A percentile compares a stretch with the other conserved stretches of the same genome.
Conservation (phyloP, 2,329 filamentous ascomycete genomes). For the Aquanectria penicillioides region DNA sequence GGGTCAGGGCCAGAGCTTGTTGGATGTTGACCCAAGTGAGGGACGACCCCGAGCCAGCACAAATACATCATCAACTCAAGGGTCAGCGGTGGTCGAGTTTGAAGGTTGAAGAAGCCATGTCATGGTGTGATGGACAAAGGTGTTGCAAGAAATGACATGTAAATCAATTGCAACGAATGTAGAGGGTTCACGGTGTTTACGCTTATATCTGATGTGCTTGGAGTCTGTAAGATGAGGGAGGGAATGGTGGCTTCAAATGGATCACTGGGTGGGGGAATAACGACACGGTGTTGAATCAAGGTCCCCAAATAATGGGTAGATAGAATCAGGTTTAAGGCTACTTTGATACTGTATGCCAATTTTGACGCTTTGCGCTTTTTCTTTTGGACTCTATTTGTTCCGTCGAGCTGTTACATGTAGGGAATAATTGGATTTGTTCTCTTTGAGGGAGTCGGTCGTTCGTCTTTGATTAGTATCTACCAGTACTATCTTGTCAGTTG, state of each 20-base stretch:
- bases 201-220: conserved; percentile 23
- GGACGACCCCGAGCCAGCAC: conserved; percentile 41
- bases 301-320: conserved; percentile 13
- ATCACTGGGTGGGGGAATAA: conserved; percentile 17
- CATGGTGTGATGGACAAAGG: background rate
- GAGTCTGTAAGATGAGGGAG: conserved; percentile 15
- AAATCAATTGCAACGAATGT: conserved; percentile 29
- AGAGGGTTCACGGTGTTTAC: conserved; percentile 18
- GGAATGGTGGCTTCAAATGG: conserved; percentile 18
- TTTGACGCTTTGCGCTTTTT: no score
- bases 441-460: no score
- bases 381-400: no score
- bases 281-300: conserved; percentile 23
- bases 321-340: conserved; percentile 11
- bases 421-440: no score
- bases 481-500: no score
- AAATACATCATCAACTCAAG: conserved; percentile 42
- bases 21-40: conserved; percentile 45
- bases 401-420: no score
- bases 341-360: no score
- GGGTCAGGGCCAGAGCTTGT: conserved; percentile 45
- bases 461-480: no score
- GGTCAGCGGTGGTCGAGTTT: conserved; percentile 54
- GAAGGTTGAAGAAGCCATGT: conserved; percentile 44
- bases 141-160: conserved; percentile 20